Conservation (phyloP, 768 basidiomycete species). For the Rhizopogon vulgaris region DNA sequence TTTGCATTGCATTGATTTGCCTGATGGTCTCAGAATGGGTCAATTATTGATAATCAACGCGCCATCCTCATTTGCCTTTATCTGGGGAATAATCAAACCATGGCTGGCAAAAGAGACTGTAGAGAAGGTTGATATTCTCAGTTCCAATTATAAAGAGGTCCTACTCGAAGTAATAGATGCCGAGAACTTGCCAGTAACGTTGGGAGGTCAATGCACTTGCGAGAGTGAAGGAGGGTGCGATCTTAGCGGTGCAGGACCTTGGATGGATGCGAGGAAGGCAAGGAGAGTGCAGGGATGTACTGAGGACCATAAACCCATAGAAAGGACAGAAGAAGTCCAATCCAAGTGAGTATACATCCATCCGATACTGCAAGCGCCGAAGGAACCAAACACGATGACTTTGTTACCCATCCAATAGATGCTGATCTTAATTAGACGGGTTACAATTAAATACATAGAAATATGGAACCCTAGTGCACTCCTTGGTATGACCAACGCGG, state of each 20-base stretch:
- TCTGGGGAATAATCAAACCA: constrained; percentile 63
- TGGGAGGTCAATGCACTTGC: constrained; percentile 69
- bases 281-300: constrained; percentile 12
- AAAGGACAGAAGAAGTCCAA: not conserved
- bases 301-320: not conserved
- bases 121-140: constrained; percentile 62
- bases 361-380: not conserved
- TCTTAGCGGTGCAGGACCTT: constrained; percentile 61
- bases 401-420: not conserved
- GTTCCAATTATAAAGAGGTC: constrained; percentile 48
- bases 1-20: not conserved
- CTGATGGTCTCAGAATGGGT: constrained; percentile 48
- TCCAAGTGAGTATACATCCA: not conserved
- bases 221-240: constrained; percentile 49
- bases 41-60: constrained; percentile 68
- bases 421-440: not conserved
- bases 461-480: too few relatives aligned
- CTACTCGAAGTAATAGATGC: constrained; percentile 57
- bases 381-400: not conserved
- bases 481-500: too few relatives aligned
- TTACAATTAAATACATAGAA: not conserved
- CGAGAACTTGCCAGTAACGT: constrained; percentile 51
- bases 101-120: constrained; percentile 73
- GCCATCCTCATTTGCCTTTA: constrained; percentile 64
- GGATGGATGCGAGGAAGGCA: constrained; percentile 50